Percentiles rank a stretch among this genome's conserved stretches.
phyloP scores from a whole-genome alignment of 2,329 filamentous ascomycete species.

The Ascochyta rabiei region DNA sequence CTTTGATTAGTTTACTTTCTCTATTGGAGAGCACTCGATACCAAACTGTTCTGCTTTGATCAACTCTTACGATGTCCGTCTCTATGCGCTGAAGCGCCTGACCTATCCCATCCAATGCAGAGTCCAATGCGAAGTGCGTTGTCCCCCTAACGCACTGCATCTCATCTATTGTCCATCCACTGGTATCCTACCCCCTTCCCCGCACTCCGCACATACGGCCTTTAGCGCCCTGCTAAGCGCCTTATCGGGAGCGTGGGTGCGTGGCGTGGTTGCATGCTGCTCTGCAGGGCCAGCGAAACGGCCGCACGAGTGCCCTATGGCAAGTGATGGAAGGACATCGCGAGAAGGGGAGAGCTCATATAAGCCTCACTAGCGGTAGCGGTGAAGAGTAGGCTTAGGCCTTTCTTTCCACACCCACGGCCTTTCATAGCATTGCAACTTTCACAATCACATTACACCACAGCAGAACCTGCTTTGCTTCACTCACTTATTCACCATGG shows the following conservation, averaged over 20 bases:
- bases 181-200: slow-evolving; percentile 24
- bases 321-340: not conserved
- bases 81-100: not conserved
- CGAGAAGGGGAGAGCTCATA: slow-evolving; percentile 14
- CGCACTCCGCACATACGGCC: slow-evolving; percentile 20
- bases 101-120: not conserved
- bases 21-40: not conserved
- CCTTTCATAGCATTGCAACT: not conserved
- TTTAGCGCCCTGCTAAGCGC: slow-evolving; percentile 22
- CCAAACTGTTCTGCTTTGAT: not conserved
- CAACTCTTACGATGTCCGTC: not conserved
- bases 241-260: slow-evolving; percentile 14
- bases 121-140: slow-evolving; percentile 43
- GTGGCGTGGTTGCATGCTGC: slow-evolving; percentile 34
- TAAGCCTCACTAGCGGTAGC: slow-evolving; percentile 20
- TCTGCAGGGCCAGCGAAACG: slow-evolving; percentile 40
- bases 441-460: not conserved
- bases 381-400: slow-evolving; percentile 6
- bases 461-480: not conserved
- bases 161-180: slow-evolving; percentile 16
- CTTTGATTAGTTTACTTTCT: not conserved
- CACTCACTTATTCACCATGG: slow-evolving; percentile 19
- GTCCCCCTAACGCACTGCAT: slow-evolving; percentile 31
- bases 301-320: slow-evolving; percentile 17
- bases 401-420: slow-evolving; percentile 10